A percentile compares a stretch with the other conserved stretches of the same genome.
Evolutionary conservation across 768 basidiomycete genomes (phyloP).

Genomic region (Galerina marginata): DNA sequence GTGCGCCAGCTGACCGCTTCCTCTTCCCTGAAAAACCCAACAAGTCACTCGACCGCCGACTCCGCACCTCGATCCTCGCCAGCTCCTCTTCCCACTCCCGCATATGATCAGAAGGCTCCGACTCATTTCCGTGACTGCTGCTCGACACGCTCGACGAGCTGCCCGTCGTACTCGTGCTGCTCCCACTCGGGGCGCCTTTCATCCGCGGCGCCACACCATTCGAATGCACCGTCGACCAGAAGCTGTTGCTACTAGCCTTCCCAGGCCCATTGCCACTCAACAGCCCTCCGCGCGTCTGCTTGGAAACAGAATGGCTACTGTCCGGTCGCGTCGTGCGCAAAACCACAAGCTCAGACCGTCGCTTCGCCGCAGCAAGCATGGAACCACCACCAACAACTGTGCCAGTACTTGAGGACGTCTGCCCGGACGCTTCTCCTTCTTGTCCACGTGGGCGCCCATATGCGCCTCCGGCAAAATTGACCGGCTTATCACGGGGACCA

Average conservation of each 20-base stretch:
- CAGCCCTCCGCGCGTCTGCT: constrained; percentile 7
- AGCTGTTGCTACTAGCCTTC: constrained; percentile 19
- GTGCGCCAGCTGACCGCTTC: constrained; percentile 30
- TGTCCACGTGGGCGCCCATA: constrained; percentile 23
- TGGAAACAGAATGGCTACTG: constrained; percentile 15
- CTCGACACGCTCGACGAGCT: constrained; percentile 22
- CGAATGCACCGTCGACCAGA: constrained; percentile 30
- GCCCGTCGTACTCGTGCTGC: constrained; percentile 30
- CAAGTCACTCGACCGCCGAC: constrained; percentile 55
- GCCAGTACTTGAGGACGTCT: constrained; percentile 6
- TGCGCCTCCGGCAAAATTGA: constrained; percentile 34
- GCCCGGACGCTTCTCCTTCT: constrained; percentile 15
- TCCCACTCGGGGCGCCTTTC: constrained; percentile 32
- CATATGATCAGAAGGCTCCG: constrained; percentile 42
- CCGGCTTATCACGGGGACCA: constrained; percentile 65
- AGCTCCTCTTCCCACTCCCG: constrained; percentile 84
- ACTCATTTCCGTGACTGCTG: constrained; percentile 21
- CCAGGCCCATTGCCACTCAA: constrained; percentile 16
- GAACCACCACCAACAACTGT: not conserved
- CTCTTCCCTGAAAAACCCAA: constrained; percentile 49
- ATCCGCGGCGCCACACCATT: constrained; percentile 19
- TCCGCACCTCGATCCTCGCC: constrained; percentile 68
- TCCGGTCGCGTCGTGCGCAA: constrained; percentile 18
- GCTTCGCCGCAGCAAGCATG: constrained; percentile 13
- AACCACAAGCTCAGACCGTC: constrained; percentile 24